These are phyloP conservation scores for Psilocybe subaeruginosa DNA, from an alignment of 768 basidiomycete genomes.

Conservation along the genomic window DNA sequence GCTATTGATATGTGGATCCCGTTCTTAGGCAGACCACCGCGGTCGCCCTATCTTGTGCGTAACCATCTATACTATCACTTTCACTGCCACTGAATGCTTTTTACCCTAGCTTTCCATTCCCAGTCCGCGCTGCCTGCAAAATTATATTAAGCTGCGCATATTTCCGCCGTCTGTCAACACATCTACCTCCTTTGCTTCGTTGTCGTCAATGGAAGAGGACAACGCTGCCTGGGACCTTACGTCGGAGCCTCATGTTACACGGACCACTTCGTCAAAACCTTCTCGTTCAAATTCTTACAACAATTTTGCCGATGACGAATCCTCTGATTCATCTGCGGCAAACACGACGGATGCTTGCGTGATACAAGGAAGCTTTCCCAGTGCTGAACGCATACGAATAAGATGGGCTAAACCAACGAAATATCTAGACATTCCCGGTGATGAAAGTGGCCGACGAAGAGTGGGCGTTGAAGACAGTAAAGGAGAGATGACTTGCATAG, in stretches of 20 bases:
- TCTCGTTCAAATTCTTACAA: slow-evolving; percentile 64
- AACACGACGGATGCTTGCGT: slow-evolving; percentile 64
- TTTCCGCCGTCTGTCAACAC: slow-evolving; percentile 56
- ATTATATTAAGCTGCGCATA: slow-evolving; percentile 74
- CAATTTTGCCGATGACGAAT: slow-evolving; percentile 82
- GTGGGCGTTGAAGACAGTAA: slow-evolving; percentile 72
- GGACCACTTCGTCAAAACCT: slow-evolving; percentile 46
- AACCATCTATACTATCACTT: background rate
- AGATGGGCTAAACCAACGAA: slow-evolving; percentile 76
- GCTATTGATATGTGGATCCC: slow-evolving; percentile 80
- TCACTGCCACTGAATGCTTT: background rate
- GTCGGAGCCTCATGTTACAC: slow-evolving; percentile 76
- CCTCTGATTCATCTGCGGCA: slow-evolving; percentile 66
- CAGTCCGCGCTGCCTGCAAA: slow-evolving; percentile 76
- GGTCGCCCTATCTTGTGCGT: slow-evolving; percentile 74
- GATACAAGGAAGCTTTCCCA: slow-evolving; percentile 80
- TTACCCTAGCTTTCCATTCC: slow-evolving; percentile 69
- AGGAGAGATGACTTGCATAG: slow-evolving; percentile 64
- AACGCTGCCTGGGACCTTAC: slow-evolving; percentile 72
- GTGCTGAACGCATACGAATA: slow-evolving; percentile 73
- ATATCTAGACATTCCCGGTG: slow-evolving; percentile 44
- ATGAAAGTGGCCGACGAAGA: slow-evolving; percentile 57
- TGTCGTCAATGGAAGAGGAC: slow-evolving; percentile 79
- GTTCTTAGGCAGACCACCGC: slow-evolving; percentile 65
- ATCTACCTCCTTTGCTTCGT: slow-evolving; percentile 67